Evolutionary conservation across 768 basidiomycete genomes (phyloP).

Genomic region (Termitomyces sp.): DNA sequence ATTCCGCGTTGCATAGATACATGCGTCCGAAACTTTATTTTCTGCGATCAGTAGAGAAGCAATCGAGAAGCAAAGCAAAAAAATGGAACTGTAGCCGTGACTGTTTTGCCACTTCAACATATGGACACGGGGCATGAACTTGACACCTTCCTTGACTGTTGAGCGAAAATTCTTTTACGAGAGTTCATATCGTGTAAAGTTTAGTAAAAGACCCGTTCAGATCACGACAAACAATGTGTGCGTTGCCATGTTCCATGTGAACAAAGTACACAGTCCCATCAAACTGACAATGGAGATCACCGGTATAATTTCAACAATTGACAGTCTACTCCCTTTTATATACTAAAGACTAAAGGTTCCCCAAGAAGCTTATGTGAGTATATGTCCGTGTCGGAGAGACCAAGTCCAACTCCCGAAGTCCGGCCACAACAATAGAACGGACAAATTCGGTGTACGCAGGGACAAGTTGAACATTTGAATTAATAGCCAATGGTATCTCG

Average conservation of each 20-base stretch:
- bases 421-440: background rate
- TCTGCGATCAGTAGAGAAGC: background rate
- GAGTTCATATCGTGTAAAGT: too few species aligned
- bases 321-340: background rate
- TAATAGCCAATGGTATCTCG: background rate
- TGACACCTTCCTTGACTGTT: background rate
- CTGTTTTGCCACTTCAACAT: background rate
- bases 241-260: background rate
- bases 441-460: background rate
- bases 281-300: background rate
- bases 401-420: background rate
- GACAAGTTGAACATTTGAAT: background rate
- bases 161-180: too few species aligned
- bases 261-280: too few species aligned
- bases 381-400: background rate
- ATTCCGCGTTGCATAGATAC: background rate
- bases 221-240: background rate
- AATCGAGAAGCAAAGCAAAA: background rate
- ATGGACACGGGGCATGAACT: background rate
- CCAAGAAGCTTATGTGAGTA: background rate
- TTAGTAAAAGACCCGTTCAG: too few species aligned
- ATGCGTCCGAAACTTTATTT: background rate
- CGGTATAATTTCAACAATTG: background rate
- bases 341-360: background rate
- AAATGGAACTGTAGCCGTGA: background rate